Evolutionary conservation across 2,329 filamentous ascomycete species (phyloP).

Genomic region (Hymenoscyphus repandus): DNA sequence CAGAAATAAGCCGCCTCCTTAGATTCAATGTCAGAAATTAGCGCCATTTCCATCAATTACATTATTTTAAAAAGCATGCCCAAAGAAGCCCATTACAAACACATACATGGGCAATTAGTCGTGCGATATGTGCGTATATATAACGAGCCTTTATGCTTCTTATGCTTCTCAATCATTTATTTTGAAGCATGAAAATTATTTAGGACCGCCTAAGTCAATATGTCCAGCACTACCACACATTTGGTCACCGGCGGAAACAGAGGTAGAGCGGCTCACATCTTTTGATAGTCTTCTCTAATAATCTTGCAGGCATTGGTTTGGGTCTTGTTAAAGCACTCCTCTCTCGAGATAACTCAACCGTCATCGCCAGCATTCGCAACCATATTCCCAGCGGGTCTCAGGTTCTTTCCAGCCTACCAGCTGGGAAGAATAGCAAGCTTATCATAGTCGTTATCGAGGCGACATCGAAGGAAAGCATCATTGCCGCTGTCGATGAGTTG

Average conservation of each 20-base stretch:
- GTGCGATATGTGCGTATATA: no score
- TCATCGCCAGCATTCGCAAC: conserved; percentile 36
- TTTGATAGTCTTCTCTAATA: neutral
- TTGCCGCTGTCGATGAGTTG: conserved; percentile 32
- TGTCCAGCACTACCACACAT: neutral
- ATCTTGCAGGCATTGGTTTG: conserved; percentile 23
- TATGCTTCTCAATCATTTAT: no score
- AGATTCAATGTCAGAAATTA: no score
- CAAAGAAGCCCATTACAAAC: no score
- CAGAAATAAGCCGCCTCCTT: no score
- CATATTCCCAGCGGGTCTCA: conserved; percentile 19
- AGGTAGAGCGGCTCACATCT: neutral
- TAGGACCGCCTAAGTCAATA: no score
- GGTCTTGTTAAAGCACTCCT: conserved; percentile 33
- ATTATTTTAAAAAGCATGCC: no score
- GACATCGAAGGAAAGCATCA: conserved; percentile 30
- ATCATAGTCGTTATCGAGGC: conserved; percentile 41
- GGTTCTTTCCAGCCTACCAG: conserved; percentile 25
- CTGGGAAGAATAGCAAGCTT: conserved; percentile 27
- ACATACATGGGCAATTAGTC: no score
- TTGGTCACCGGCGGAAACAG: conserved; percentile 17
- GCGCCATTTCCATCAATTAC: no score
- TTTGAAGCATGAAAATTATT: no score
- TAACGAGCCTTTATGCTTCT: no score
- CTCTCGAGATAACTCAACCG: conserved; percentile 30